Conservation (phyloP, 1,284 basidiomycete genomes). For the Leucoagaricus sp. region DNA sequence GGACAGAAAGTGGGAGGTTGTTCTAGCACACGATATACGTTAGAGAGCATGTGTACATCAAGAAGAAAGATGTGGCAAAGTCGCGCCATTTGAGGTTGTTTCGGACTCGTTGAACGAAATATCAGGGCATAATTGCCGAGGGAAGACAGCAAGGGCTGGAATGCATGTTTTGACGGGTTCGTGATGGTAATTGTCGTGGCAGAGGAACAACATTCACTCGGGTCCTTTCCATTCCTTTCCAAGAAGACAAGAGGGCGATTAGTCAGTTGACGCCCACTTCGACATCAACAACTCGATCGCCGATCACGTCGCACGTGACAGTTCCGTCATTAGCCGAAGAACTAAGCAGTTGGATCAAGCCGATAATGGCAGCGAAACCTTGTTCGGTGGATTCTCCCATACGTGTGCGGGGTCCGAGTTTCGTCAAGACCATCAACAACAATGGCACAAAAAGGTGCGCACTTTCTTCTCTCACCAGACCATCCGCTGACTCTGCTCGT, state of each 20-base stretch:
- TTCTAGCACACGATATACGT: background rate
- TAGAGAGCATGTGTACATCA: background rate
- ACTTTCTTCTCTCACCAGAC: background rate
- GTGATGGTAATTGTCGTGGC: background rate
- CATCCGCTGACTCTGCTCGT: background rate
- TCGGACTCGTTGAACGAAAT: background rate
- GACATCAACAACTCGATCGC: background rate
- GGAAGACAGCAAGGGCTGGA: background rate
- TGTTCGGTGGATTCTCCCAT: conserved; percentile 19
- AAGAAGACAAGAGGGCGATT: background rate
- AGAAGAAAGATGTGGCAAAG: no score
- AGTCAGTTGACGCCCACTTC: background rate
- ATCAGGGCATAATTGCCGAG: background rate
- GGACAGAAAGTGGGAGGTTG: background rate
- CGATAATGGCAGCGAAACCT: conserved; percentile 36
- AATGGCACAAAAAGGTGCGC: conserved; percentile 34
- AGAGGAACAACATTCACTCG: background rate
- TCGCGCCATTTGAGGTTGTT: background rate
- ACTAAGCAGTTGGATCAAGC: conserved; percentile 37
- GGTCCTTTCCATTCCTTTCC: conserved; percentile 1
- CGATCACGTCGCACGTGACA: background rate
- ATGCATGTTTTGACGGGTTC: background rate
- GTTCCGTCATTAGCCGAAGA: conserved; percentile 30
- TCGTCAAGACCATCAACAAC: conserved; percentile 26
- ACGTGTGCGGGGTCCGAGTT: conserved; percentile 10